Conservation (phyloP, 768 basidiomycete genomes). For the Astraeus odoratus region DNA sequence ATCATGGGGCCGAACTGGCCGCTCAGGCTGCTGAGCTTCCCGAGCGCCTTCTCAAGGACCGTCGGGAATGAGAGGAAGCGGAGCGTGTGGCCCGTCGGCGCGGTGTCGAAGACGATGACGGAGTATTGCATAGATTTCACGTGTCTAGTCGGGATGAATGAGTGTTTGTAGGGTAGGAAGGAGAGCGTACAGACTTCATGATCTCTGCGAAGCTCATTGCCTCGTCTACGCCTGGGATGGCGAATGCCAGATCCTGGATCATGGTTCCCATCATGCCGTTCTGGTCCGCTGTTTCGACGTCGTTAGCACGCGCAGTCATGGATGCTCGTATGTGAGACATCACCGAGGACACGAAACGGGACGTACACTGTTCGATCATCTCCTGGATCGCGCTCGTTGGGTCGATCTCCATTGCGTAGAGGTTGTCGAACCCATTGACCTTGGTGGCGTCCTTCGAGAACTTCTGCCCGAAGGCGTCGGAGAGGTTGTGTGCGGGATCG, state of each 20-base stretch:
- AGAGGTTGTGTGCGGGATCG: slow-evolving; percentile 99
- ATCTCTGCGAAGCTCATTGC: slow-evolving; percentile 99
- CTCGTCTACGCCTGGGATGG: slow-evolving; percentile 98
- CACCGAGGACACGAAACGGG: background rate
- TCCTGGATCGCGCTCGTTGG: slow-evolving; percentile 97
- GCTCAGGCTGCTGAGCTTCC: slow-evolving; percentile 89
- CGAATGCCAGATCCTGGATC: slow-evolving; percentile 99
- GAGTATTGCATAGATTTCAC: slow-evolving; percentile 99
- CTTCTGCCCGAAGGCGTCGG: slow-evolving; percentile 98
- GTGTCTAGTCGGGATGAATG: slow-evolving; percentile 48
- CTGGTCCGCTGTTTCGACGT: slow-evolving; percentile 53
- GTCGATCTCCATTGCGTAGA: slow-evolving; percentile 99
- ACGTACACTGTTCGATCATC: slow-evolving; percentile 94
- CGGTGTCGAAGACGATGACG: slow-evolving; percentile 99
- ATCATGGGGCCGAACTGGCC: slow-evolving; percentile 98
- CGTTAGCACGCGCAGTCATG: background rate
- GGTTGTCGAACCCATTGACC: slow-evolving; percentile 95
- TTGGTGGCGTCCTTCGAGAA: slow-evolving; percentile 98
- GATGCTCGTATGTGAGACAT: slow-evolving; percentile 1
- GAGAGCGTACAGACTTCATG: slow-evolving; percentile 74
- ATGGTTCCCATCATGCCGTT: slow-evolving; percentile 97
- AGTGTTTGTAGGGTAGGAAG: background rate
- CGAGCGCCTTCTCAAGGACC: slow-evolving; percentile 94
- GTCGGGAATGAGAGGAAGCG: slow-evolving; percentile 99
- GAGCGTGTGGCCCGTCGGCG: slow-evolving; percentile 96